A percentile compares a stretch with the other conserved stretches of the same genome.
phyloP scores from a whole-genome alignment of 805 yeast genomes.

The Candida krabiensis region DNA sequence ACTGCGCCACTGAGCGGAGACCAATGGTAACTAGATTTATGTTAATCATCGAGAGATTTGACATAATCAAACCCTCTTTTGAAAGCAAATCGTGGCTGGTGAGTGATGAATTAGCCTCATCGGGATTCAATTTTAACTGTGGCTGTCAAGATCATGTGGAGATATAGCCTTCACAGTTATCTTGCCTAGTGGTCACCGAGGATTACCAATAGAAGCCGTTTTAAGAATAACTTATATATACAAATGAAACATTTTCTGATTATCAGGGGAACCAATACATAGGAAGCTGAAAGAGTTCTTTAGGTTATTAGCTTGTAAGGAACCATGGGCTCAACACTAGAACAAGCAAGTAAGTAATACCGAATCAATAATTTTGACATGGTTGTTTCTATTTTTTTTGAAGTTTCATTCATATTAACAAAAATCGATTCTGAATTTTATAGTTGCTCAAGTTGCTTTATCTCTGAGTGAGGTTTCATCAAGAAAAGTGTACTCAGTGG shows the following conservation, averaged over 20 bases:
- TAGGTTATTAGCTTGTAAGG: not conserved
- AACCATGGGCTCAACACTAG: conserved; percentile 1
- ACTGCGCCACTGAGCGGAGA: not conserved
- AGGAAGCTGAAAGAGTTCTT: too few species aligned
- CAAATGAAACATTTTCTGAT: too few species aligned
- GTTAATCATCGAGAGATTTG: not conserved
- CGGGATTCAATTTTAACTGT: not conserved
- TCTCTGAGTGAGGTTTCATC: conserved; percentile 7
- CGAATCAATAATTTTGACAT: too few species aligned
- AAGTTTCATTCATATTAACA: too few species aligned
- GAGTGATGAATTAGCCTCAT: not conserved
- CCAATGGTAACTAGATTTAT: not conserved
- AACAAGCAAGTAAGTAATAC: conserved; percentile 2
- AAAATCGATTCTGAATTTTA: not conserved
- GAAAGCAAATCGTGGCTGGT: not conserved
- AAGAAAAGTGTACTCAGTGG: conserved; percentile 15
- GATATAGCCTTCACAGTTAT: not conserved
- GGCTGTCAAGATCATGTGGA: not conserved
- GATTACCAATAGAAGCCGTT: too few species aligned
- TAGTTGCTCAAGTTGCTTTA: conserved; percentile 6
- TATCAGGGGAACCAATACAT: too few species aligned
- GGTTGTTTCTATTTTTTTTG: conserved; percentile 1
- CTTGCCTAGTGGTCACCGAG: not conserved
- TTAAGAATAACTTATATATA: too few species aligned
- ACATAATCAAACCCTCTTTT: too few species aligned